Evolutionary conservation across 805 yeast species (phyloP).

Genomic region (Saccharomyces jurei): DNA sequence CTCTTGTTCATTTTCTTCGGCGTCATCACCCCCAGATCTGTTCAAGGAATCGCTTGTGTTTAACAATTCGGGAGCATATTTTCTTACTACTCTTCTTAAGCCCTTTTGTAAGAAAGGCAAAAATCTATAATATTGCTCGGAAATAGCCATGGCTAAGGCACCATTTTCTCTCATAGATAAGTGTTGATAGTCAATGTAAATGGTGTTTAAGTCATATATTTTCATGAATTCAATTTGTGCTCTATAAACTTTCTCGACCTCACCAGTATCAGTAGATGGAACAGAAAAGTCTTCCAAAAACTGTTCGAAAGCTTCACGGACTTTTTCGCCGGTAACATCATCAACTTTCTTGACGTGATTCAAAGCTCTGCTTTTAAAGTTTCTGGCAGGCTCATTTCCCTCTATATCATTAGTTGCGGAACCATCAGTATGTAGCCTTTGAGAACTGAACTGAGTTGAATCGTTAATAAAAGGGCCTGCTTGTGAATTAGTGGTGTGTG

Average conservation of each 20-base stretch:
- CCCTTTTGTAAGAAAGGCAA: slow-evolving; percentile 76
- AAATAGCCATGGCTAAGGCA: slow-evolving; percentile 78
- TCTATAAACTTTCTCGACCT: slow-evolving; percentile 53
- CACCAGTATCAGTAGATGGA: slow-evolving; percentile 24
- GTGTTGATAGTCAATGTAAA: slow-evolving; percentile 82
- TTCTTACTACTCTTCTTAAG: slow-evolving; percentile 61
- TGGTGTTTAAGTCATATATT: slow-evolving; percentile 61
- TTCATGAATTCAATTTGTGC: slow-evolving; percentile 79
- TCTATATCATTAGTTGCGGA: slow-evolving; percentile 17
- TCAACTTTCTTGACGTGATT: slow-evolving; percentile 75
- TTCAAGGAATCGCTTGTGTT: slow-evolving; percentile 34
- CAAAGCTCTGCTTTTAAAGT: slow-evolving; percentile 45
- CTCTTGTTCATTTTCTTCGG: slow-evolving; percentile 29
- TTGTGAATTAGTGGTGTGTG: slow-evolving; percentile 8
- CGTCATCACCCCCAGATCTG: slow-evolving; percentile 17
- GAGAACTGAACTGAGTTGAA: slow-evolving; percentile 21
- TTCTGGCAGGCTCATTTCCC: slow-evolving; percentile 5
- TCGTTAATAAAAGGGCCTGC: slow-evolving; percentile 3
- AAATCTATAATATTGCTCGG: slow-evolving; percentile 88
- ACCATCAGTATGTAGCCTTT: slow-evolving; percentile 14
- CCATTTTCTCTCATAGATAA: slow-evolving; percentile 70
- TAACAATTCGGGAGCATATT: slow-evolving; percentile 66
- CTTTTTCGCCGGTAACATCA: slow-evolving; percentile 90
- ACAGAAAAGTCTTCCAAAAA: slow-evolving; percentile 63
- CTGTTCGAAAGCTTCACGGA: slow-evolving; percentile 80